These are phyloP conservation scores for Colletotrichum scovillei DNA, from an alignment of 2,329 filamentous ascomycete genomes.

Conservation along the genomic window DNA sequence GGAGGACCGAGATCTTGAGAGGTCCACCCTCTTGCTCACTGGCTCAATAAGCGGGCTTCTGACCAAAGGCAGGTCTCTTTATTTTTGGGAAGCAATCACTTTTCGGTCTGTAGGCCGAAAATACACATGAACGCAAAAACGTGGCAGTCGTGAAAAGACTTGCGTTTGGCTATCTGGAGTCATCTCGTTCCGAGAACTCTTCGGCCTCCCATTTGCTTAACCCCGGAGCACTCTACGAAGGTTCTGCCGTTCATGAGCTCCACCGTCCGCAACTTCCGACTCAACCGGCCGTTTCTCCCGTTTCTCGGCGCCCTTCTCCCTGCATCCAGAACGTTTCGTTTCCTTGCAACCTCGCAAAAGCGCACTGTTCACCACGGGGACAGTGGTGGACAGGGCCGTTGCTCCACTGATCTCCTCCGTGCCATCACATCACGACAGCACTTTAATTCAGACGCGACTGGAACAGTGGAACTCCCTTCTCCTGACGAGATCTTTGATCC, in stretches of 20 bases:
- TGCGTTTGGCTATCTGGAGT: background rate
- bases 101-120: background rate
- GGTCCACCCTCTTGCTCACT: constrained; percentile 18
- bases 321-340: constrained; percentile 28
- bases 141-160: background rate
- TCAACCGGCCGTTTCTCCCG: constrained; percentile 1
- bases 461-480: constrained; percentile 29
- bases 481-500: constrained; percentile 13
- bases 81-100: constrained; percentile 6
- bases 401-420: constrained; percentile 19
- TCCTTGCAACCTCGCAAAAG: constrained; percentile 9
- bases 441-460: constrained; percentile 30
- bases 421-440: constrained; percentile 19
- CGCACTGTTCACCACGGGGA: constrained; percentile 16
- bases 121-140: background rate
- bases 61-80: constrained; percentile 12
- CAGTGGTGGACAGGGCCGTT: background rate
- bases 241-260: background rate
- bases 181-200: background rate
- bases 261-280: background rate
- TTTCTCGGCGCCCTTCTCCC: constrained; percentile 13
- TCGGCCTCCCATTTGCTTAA: background rate
- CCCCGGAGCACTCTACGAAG: background rate
- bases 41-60: constrained; percentile 31
- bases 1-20: constrained; percentile 8